Evolutionary conservation across 75 land plant species (phyloP).

Genomic region (Azolla pinnata): DNA sequence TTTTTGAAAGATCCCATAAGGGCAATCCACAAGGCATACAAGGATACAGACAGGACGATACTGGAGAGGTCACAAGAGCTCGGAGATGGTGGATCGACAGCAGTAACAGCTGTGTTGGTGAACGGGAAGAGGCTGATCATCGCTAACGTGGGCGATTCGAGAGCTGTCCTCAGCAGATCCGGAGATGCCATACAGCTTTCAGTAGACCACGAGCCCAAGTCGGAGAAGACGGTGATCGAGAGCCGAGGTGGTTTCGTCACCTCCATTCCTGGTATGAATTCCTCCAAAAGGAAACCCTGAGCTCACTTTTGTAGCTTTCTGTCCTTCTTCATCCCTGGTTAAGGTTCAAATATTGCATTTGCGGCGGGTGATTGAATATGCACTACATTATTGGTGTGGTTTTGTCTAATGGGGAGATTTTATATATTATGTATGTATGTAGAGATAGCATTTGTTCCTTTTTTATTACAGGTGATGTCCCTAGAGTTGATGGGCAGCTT

Average conservation of each 20-base stretch:
- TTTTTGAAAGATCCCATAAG: constrained; percentile 52
- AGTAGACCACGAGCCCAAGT: constrained; percentile 72
- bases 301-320: too few species aligned
- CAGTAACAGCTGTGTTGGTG: constrained; percentile 79
- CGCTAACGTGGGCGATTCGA: constrained; percentile 83
- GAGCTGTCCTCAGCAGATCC: constrained; percentile 56
- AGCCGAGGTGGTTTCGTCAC: constrained; percentile 74
- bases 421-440: too few species aligned
- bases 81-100: constrained; percentile 81
- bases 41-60: constrained; percentile 58
- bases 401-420: too few species aligned
- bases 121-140: constrained; percentile 53
- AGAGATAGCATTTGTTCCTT: not conserved
- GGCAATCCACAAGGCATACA: constrained; percentile 58
- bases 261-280: too few species aligned
- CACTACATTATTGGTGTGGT: too few species aligned
- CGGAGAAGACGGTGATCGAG: constrained; percentile 53
- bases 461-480: constrained; percentile 26
- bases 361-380: too few species aligned
- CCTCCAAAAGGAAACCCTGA: too few species aligned
- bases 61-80: constrained; percentile 44
- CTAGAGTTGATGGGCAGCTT: constrained; percentile 32
- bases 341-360: too few species aligned
- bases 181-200: constrained; percentile 58
- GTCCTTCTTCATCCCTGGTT: too few species aligned